phyloP scores from a whole-genome alignment of 2,329 filamentous ascomycete species.

The Verticillium nubilum region DNA sequence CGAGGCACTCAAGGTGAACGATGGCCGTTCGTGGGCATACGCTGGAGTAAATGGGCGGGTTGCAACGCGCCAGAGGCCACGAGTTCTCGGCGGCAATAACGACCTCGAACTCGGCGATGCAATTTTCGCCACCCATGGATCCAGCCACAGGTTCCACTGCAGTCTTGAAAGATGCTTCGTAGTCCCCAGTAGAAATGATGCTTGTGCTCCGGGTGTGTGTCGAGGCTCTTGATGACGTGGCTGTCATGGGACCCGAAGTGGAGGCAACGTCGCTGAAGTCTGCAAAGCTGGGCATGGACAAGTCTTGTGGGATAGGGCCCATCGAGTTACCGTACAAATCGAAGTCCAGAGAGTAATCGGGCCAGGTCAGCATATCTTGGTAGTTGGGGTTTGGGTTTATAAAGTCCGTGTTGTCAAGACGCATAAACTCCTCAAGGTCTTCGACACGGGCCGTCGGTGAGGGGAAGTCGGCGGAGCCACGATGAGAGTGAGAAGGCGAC shows the following conservation, averaged over 20 bases:
- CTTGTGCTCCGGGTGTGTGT: conserved; percentile 42
- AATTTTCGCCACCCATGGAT: conserved; percentile 18
- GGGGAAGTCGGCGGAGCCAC: conserved; percentile 26
- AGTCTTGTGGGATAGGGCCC: conserved; percentile 24
- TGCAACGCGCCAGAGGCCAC: conserved; percentile 48
- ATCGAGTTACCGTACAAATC: conserved; percentile 31
- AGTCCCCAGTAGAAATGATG: conserved; percentile 35
- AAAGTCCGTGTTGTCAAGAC: conserved; percentile 27
- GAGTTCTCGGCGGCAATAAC: conserved; percentile 41
- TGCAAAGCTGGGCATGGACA: conserved; percentile 28
- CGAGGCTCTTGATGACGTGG: conserved; percentile 35
- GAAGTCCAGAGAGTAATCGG: conserved; percentile 36
- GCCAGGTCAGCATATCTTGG: conserved; percentile 38
- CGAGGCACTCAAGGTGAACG: conserved; percentile 44
- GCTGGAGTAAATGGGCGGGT: conserved; percentile 29
- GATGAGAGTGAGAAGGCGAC: conserved; percentile 25
- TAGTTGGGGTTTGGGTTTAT: conserved; percentile 27
- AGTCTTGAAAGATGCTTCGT: conserved; percentile 25
- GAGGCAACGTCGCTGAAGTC: conserved; percentile 36
- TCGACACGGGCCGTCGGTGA: conserved; percentile 31
- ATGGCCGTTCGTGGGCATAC: conserved; percentile 43
- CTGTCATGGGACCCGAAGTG: conserved; percentile 34
- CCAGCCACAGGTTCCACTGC: conserved; percentile 17
- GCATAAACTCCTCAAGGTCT: conserved; percentile 36
- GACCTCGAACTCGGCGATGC: conserved; percentile 39